These are phyloP conservation scores for Solioccasus polychromus DNA, from an alignment of 768 basidiomycete species.

Conservation along the genomic window DNA sequence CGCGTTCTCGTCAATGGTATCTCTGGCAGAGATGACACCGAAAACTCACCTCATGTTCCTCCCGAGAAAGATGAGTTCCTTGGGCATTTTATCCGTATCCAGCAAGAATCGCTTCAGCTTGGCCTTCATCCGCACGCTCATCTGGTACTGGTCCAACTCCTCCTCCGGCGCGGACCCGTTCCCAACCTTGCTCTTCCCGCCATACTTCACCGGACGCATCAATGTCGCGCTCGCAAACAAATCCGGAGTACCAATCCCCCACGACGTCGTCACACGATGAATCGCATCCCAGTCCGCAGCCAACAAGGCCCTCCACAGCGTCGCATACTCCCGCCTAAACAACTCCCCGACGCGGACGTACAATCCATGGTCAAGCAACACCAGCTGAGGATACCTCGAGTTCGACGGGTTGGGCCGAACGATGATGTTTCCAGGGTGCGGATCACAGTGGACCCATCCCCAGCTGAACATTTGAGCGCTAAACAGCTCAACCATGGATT, in stretches of 20 bases:
- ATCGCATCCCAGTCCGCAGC: constrained; percentile 54
- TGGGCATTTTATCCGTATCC: constrained; percentile 79
- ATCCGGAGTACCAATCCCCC: constrained; percentile 73
- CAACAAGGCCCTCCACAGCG: constrained; percentile 69
- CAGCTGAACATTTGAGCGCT: constrained; percentile 88
- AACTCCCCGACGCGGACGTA: constrained; percentile 69
- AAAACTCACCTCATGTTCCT: constrained; percentile 63
- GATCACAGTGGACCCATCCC: constrained; percentile 86
- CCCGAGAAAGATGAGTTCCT: constrained; percentile 70
- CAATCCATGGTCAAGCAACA: constrained; percentile 90
- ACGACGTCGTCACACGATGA: constrained; percentile 48
- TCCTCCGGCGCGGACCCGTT: constrained; percentile 5
- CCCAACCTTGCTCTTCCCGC: constrained; percentile 10
- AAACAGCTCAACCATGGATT: constrained; percentile 84
- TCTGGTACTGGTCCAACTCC: constrained; percentile 61
- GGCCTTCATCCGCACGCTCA: constrained; percentile 65
- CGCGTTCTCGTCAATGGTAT: not conserved
- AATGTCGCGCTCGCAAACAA: constrained; percentile 72
- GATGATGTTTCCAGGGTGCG: constrained; percentile 77
- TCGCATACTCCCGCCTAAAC: constrained; percentile 75
- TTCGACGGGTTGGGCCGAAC: constrained; percentile 46
- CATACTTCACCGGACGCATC: constrained; percentile 55
- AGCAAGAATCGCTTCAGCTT: constrained; percentile 61
- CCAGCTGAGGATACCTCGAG: constrained; percentile 50
- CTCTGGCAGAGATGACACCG: not conserved